Evolutionary conservation across 2,329 filamentous ascomycete species (phyloP).

Genomic region (Aspergillus aculeatus): DNA sequence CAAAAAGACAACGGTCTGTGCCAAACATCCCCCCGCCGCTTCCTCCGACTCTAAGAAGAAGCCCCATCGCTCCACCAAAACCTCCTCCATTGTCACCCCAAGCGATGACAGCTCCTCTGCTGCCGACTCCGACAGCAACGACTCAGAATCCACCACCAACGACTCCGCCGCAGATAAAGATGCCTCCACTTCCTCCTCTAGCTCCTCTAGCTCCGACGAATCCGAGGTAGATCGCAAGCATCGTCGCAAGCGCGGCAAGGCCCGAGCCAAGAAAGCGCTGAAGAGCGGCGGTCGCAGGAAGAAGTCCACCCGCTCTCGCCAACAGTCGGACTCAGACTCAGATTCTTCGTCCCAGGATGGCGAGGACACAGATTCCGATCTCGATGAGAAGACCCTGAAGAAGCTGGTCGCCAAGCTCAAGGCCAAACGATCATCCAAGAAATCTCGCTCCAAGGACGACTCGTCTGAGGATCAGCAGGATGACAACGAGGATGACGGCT

Average conservation of each 20-base stretch:
- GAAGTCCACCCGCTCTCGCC: conserved; percentile 36
- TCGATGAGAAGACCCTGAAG: conserved; percentile 34
- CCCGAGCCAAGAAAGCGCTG: conserved; percentile 33
- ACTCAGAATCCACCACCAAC: conserved; percentile 20
- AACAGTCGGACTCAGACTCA: conserved; percentile 23
- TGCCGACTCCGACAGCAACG: conserved; percentile 20
- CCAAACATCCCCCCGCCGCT: conserved; percentile 30
- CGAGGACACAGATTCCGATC: conserved; percentile 22
- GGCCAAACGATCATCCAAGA: conserved; percentile 35
- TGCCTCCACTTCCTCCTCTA: conserved; percentile 13
- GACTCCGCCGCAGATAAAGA: conserved; percentile 20
- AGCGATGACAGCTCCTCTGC: conserved; percentile 25
- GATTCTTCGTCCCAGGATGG: conserved; percentile 30
- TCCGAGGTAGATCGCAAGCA: conserved; percentile 27
- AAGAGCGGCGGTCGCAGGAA: conserved; percentile 33
- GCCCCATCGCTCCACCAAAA: conserved; percentile 17
- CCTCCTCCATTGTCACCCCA: conserved; percentile 18
- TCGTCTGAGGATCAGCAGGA: conserved; percentile 34
- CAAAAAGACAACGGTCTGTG: conserved; percentile 30
- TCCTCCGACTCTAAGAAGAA: conserved; percentile 25
- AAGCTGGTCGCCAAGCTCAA: conserved; percentile 34
- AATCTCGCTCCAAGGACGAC: conserved; percentile 26
- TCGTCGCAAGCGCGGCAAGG: conserved; percentile 39
- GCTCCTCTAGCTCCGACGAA: conserved; percentile 9
- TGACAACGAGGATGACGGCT: conserved; percentile 30